Conservation (phyloP, 192 early-diverging fungal genomes). For the Coemansia sp. region DNA sequence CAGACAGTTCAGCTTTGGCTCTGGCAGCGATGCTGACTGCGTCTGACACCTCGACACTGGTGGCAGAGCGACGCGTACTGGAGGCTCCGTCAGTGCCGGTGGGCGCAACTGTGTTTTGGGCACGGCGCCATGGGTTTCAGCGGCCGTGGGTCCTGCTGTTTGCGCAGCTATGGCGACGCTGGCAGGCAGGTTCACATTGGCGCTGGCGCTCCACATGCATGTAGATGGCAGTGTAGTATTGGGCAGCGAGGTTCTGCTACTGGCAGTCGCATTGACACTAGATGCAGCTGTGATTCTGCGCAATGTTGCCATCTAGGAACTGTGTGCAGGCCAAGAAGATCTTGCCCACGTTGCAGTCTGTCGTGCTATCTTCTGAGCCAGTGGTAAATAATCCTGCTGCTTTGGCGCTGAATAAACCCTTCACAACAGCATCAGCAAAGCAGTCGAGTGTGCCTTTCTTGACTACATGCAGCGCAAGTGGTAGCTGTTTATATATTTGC, state of each 20-base stretch:
- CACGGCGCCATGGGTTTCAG: slow-evolving; percentile 44
- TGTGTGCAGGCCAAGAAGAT: slow-evolving; percentile 29
- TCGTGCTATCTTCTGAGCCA: slow-evolving; percentile 26
- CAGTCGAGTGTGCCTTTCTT: slow-evolving; percentile 18
- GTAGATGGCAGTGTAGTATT: slow-evolving; percentile 8
- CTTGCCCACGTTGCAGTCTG: neutral
- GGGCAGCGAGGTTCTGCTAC: slow-evolving; percentile 13
- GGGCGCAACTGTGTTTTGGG: slow-evolving; percentile 41
- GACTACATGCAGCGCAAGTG: slow-evolving; percentile 32
- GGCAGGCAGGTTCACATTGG: slow-evolving; percentile 10
- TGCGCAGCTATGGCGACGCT: slow-evolving; percentile 19
- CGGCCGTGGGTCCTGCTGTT: slow-evolving; percentile 50
- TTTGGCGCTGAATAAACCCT: neutral
- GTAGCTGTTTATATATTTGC: slow-evolving; percentile 9
- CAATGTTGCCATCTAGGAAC: slow-evolving; percentile 32
- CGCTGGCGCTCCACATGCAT: slow-evolving; percentile 28
- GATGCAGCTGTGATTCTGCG: slow-evolving; percentile 20
- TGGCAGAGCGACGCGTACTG: slow-evolving; percentile 20
- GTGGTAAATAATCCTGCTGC: slow-evolving; percentile 15
- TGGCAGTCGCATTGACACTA: slow-evolving; percentile 14
- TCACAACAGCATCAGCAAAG: neutral
- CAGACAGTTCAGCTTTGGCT: too few species aligned
- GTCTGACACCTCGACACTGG: slow-evolving; percentile 41
- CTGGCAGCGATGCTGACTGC: neutral
- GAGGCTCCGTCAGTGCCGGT: slow-evolving; percentile 34